These are phyloP conservation scores for Odontarrhena argentea DNA, from an alignment of 345 rosid genomes.

Conservation along the genomic window DNA sequence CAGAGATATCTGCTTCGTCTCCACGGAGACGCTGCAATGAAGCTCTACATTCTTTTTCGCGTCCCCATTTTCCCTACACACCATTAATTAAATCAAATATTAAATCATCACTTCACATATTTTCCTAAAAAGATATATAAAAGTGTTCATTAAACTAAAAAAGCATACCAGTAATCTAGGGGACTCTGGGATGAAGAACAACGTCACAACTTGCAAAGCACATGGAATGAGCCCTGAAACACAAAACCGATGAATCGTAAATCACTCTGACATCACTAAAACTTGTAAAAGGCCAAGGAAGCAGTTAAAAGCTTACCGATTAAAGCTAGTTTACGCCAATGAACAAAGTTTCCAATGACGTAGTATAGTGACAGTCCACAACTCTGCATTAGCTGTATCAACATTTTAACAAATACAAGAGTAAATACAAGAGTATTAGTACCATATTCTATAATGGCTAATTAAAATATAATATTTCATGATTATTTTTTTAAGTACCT, in stretches of 20 bases:
- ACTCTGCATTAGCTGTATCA: conserved; percentile 41
- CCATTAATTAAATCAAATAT: conserved; percentile 2
- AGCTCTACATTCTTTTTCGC: conserved; percentile 53
- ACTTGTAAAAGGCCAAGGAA: not conserved
- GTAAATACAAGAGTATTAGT: conserved; percentile 13
- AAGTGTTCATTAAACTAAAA: conserved; percentile 7
- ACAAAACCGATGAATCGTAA: not conserved
- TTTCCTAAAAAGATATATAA: not conserved
- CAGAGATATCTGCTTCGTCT: conserved; percentile 51
- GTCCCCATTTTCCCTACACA: conserved; percentile 51
- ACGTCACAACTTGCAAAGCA: conserved; percentile 43
- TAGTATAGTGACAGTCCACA: conserved; percentile 42
- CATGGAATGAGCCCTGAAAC: conserved; percentile 43
- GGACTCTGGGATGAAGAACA: conserved; percentile 63
- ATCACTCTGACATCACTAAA: not conserved
- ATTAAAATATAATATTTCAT: not conserved
- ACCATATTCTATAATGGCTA: not conserved
- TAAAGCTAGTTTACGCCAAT: conserved; percentile 44
- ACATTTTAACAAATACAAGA: not conserved
- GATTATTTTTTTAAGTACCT: conserved; percentile 29
- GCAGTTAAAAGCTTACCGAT: conserved; percentile 33
- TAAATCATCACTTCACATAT: conserved; percentile 2
- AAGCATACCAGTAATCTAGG: conserved; percentile 53
- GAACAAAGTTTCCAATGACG: conserved; percentile 42
- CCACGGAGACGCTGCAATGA: conserved; percentile 59